Evolutionary conservation across 768 basidiomycete genomes (phyloP).

Genomic region (Suillus subalutaceus): DNA sequence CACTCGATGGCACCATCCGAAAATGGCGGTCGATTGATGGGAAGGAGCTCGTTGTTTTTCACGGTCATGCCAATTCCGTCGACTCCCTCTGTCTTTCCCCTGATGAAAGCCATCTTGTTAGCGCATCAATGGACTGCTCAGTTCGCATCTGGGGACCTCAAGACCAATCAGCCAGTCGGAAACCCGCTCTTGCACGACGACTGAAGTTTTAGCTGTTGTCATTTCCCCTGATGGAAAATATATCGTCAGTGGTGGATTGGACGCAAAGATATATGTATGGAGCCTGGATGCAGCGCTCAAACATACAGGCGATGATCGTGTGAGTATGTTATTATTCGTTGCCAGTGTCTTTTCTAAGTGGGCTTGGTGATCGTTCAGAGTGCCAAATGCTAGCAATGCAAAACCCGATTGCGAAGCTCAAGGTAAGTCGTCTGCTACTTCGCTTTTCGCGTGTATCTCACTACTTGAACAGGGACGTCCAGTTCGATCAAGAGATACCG

Average conservation of each 20-base stretch:
- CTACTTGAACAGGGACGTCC: not conserved
- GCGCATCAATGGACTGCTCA: not conserved
- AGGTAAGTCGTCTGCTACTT: not conserved
- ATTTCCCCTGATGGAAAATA: conserved; percentile 79
- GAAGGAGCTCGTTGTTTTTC: not conserved
- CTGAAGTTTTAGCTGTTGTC: conserved; percentile 75
- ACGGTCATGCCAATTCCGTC: not conserved
- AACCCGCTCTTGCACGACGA: conserved; percentile 73
- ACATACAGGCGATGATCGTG: not conserved
- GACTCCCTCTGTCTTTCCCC: not conserved
- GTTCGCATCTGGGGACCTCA: conserved; percentile 4
- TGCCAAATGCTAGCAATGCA: not conserved
- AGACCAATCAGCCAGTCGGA: not conserved
- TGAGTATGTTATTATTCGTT: not conserved
- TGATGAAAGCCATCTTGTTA: not conserved
- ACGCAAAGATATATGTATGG: conserved; percentile 80
- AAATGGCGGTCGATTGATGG: not conserved
- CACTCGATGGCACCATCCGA: not conserved
- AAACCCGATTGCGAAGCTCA: not conserved
- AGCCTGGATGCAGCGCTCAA: conserved; percentile 48
- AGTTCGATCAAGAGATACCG: not conserved
- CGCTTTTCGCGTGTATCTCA: not conserved
- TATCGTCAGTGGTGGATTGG: conserved; percentile 80
- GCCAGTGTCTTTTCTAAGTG: not conserved
- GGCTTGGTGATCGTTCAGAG: not conserved